Evolutionary conservation across 208 protist genomes (phyloP).

Genomic region (Phytomonas francai): DNA sequence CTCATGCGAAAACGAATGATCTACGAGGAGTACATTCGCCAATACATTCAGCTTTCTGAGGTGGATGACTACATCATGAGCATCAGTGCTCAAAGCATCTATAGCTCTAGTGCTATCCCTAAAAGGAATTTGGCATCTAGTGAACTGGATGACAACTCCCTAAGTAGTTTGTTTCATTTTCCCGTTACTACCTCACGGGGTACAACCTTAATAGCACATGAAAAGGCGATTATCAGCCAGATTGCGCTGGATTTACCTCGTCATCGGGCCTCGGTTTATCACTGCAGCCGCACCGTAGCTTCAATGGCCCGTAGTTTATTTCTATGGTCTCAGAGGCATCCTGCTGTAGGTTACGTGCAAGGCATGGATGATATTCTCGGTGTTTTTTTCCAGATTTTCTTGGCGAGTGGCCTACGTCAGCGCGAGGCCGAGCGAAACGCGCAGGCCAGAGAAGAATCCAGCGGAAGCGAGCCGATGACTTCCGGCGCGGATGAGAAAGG

Average conservation of each 20-base stretch:
- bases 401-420: constrained; percentile 50
- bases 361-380: constrained; percentile 93
- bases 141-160: neutral
- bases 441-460: neutral
- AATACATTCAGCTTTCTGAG: constrained; percentile 27
- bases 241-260: constrained; percentile 74
- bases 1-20: constrained; percentile 50
- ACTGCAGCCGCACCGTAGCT: constrained; percentile 24
- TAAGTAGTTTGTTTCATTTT: neutral
- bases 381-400: constrained; percentile 90
- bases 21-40: constrained; percentile 41
- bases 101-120: neutral
- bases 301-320: constrained; percentile 86
- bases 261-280: constrained; percentile 57
- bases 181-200: neutral
- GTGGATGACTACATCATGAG: constrained; percentile 3
- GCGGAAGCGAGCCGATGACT: neutral
- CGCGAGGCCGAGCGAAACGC: constrained; percentile 2
- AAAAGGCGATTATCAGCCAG: constrained; percentile 52
- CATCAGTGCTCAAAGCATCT: neutral
- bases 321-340: constrained; percentile 90
- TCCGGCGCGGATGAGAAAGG: neutral
- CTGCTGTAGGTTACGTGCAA: constrained; percentile 92
- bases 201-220: constrained; percentile 29
- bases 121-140: neutral